phyloP scores from a whole-genome alignment of 257 asterid species.

The Scutellaria galericulata region DNA sequence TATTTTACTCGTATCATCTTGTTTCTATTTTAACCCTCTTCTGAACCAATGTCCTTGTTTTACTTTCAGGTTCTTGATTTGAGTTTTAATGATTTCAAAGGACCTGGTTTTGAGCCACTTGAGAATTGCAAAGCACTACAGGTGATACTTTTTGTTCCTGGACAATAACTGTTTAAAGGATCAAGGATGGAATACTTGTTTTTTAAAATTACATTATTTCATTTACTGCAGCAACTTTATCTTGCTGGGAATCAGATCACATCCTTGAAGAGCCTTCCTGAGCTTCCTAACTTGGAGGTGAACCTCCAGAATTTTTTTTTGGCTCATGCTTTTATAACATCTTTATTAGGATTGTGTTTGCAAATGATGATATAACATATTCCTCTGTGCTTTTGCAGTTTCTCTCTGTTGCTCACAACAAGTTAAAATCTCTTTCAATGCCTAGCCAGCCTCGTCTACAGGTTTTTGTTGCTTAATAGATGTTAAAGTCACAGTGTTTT shows the following conservation, averaged over 20 bases:
- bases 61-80: conserved; percentile 89
- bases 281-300: conserved; percentile 99
- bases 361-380: conserved; percentile 15
- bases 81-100: conserved; percentile 98
- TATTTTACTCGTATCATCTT: conserved; percentile 26
- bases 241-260: conserved; percentile 98
- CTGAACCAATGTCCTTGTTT: conserved; percentile 34
- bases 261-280: conserved; percentile 94
- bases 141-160: conserved; percentile 52
- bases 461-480: conserved; percentile 52
- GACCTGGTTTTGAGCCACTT: conserved; percentile 98
- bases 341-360: conserved; percentile 25
- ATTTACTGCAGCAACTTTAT: conserved; percentile 86
- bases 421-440: conserved; percentile 93
- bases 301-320: conserved; percentile 34
- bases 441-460: conserved; percentile 98
- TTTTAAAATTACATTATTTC: conserved; percentile 26
- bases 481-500: conserved; percentile 27
- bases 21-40: conserved; percentile 11
- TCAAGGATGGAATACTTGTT: conserved; percentile 6
- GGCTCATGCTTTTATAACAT: conserved; percentile 21
- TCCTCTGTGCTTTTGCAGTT: conserved; percentile 60
- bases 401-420: conserved; percentile 98
- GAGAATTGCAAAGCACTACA: conserved; percentile 91
- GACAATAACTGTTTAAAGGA: conserved; percentile 15